Percentiles rank a stretch among this genome's conserved stretches.
These are phyloP conservation scores for Nannizziopsis barbatae DNA, from an alignment of 2,329 filamentous ascomycete species.

Conservation along the genomic window DNA sequence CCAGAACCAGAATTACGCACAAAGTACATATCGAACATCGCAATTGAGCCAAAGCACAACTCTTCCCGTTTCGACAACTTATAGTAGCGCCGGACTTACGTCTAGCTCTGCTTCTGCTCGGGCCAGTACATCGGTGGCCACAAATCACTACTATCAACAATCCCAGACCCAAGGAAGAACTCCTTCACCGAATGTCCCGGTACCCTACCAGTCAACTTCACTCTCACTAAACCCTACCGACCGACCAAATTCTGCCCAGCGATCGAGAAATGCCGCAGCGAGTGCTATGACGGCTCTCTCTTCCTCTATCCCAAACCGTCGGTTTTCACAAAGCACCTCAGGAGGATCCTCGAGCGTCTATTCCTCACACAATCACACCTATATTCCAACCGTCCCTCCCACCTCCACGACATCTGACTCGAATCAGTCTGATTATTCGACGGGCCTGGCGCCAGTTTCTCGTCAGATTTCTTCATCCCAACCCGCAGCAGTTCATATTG, in stretches of 20 bases:
- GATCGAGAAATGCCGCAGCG: constrained; percentile 13
- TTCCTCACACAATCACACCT: not conserved
- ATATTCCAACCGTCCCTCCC: not conserved
- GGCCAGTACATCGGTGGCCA: not conserved
- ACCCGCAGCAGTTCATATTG: constrained; percentile 1
- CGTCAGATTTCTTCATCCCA: not conserved
- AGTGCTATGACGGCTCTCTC: constrained; percentile 16
- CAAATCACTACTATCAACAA: constrained; percentile 3
- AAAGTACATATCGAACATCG: constrained; percentile 8
- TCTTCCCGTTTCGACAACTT: not conserved
- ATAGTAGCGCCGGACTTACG: not conserved
- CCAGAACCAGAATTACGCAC: constrained; percentile 9
- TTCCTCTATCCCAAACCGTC: constrained; percentile 5
- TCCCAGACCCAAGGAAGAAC: not conserved
- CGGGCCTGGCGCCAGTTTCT: not conserved
- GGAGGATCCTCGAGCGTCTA: constrained; percentile 1
- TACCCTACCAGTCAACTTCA: not conserved
- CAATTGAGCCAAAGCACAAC: constrained; percentile 4
- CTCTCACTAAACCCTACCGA: not conserved
- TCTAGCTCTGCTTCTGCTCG: not conserved
- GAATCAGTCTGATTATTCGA: not conserved
- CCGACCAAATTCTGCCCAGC: constrained; percentile 12
- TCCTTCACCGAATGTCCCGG: not conserved
- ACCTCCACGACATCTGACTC: not conserved
- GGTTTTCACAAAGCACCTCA: constrained; percentile 2